Evolutionary conservation across 116 monocot genomes (phyloP).

Genomic region (Posidonia oceanica): DNA sequence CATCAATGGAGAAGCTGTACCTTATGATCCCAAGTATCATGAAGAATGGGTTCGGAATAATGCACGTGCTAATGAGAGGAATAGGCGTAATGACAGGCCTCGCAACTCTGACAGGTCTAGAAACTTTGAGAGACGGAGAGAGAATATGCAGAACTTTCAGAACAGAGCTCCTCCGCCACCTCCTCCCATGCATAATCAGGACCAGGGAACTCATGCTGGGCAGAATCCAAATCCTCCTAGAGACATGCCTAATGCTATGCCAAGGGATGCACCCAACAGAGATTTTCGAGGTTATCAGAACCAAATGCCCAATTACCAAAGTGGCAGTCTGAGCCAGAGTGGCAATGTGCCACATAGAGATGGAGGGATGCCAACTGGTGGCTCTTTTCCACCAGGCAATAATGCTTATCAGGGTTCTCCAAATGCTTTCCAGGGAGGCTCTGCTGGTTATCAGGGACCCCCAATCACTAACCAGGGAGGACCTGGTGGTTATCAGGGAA

Average conservation of each 20-base stretch:
- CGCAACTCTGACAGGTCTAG: conserved; percentile 81
- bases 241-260: conserved; percentile 13
- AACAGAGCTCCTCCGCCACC: conserved; percentile 31
- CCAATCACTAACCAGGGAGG: conserved; percentile 2
- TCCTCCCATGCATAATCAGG: conserved; percentile 27
- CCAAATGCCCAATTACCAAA: conserved; percentile 9
- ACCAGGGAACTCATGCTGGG: conserved; percentile 7
- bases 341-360: background rate
- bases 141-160: conserved; percentile 73
- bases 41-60: conserved; percentile 83
- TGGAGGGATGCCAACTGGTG: too few relatives aligned
- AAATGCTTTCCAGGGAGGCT: conserved; percentile 7
- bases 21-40: conserved; percentile 94
- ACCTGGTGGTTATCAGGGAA: conserved; percentile 13
- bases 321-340: background rate
- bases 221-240: conserved; percentile 22
- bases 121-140: conserved; percentile 76
- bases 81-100: conserved; percentile 79
- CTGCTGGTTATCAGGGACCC: conserved; percentile 3
- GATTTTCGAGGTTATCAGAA: conserved; percentile 11
- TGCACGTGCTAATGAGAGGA: conserved; percentile 69
- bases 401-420: conserved; percentile 9
- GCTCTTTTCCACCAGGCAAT: background rate
- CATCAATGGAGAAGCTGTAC: conserved; percentile 83
- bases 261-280: conserved; percentile 2